phyloP scores from a whole-genome alignment of 2,329 filamentous ascomycete species.

The Exophiala xenobiotica region DNA sequence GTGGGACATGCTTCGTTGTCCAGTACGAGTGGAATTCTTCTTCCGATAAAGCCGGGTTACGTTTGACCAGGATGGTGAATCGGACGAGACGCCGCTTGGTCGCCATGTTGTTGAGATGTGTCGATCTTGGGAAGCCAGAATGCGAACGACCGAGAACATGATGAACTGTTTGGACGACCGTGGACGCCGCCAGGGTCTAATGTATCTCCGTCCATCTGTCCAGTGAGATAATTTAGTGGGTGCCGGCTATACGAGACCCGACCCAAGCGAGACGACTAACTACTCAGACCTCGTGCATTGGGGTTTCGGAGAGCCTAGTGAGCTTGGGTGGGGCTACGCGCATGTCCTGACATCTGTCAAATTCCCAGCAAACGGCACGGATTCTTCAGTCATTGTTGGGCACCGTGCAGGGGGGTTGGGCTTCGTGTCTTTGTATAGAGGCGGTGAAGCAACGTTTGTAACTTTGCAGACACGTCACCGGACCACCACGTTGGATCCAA shows the following conservation, averaged over 20 bases:
- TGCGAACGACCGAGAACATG: neutral
- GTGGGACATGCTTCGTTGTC: slow-evolving; percentile 7
- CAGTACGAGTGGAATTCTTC: slow-evolving; percentile 14
- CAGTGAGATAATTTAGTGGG: neutral
- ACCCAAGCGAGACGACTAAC: neutral
- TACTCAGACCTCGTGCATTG: neutral
- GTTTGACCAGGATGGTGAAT: slow-evolving; percentile 11
- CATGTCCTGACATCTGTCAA: neutral
- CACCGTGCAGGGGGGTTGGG: neutral
- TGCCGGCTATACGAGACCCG: neutral
- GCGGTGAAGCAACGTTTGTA: neutral
- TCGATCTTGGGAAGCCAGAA: neutral
- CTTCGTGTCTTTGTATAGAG: too few relatives aligned
- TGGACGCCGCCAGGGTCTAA: neutral
- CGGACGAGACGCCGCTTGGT: slow-evolving; percentile 5
- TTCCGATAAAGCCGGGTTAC: slow-evolving; percentile 8
- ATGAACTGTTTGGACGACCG: neutral
- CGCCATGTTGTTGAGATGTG: slow-evolving; percentile 2
- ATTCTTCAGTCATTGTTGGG: neutral
- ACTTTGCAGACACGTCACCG: neutral
- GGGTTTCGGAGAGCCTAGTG: neutral
- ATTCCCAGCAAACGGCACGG: neutral
- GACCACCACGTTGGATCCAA: neutral
- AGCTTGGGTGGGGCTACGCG: neutral
- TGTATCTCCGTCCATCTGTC: neutral